Evolutionary conservation across 2,329 filamentous ascomycete species (phyloP), one percentile per base, ranked within the genome.

Genomic region (Aspergillus flavus): DNA sequence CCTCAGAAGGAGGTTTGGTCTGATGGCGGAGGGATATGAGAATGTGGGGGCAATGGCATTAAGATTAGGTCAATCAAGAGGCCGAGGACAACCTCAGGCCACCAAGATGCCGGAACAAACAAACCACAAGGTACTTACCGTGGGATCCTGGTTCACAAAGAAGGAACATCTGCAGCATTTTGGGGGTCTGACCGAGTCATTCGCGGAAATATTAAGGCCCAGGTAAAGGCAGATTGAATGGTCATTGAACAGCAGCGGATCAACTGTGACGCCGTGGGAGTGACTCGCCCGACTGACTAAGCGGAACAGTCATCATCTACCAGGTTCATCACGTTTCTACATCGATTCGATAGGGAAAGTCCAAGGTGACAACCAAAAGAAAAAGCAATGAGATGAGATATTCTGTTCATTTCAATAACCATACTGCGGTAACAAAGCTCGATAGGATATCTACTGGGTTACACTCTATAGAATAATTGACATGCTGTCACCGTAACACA

Each of bases 21-120:
- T 57, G 59, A 66, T 62, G 65, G 66, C 62, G 67, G 68, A 69
- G 68, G 66, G 67, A 69, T 68, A 63, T 70, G 71, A 54, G 68
- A 73, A 74, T 73, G 74, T 73, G 71, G 72, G 72, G 72, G 69
- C 64, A 66, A 57, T 55, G 58, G 64, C 50, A 66, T 64, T 52
- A 59, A 64, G 59, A 59, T 61, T 55, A 53, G 59, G 60, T 63
- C 50, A 58, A 60, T 57, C 45, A 12, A 55, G 62, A 61, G 57
- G 56, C 66, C 52, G 45, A 46, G 14, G 30, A 16, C n/a, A 36
- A 12, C 30, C 34, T 43, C 53, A 58, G 62, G 23, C 53, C 52
- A 61, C 54, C 34, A 60, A 41, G 16, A 46, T 28, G 52, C 34
- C 36, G 55, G 62, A 46, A 59, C 21, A 45, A 58, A 56, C 43